Conservation (phyloP, 2,329 filamentous ascomycete species). For the Calonectria henricotiae region DNA sequence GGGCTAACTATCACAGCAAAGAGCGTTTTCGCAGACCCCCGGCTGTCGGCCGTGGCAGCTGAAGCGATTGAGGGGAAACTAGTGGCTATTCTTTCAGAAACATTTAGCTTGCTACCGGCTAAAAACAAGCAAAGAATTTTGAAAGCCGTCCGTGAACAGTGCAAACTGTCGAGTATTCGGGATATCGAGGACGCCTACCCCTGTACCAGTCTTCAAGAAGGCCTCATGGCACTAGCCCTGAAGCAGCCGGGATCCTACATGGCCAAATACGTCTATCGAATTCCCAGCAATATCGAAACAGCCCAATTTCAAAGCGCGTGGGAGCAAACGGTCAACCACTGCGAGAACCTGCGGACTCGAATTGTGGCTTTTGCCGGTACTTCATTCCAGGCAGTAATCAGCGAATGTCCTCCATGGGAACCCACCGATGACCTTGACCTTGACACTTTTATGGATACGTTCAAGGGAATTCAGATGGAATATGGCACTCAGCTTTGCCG, state of each 20-base stretch:
- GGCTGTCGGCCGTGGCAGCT: constrained; percentile 3
- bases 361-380: constrained; percentile 22
- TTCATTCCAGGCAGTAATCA: neutral
- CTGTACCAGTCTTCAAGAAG: constrained; percentile 67
- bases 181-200: constrained; percentile 66
- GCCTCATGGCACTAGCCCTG: constrained; percentile 64
- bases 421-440: neutral
- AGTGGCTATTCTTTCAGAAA: neutral
- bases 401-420: constrained; percentile 8
- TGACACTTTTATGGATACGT: neutral
- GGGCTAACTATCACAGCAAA: constrained; percentile 26
- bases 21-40: constrained; percentile 32
- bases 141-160: neutral
- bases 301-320: constrained; percentile 26
- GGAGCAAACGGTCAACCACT: constrained; percentile 24
- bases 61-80: neutral
- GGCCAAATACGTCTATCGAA: constrained; percentile 27
- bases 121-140: neutral
- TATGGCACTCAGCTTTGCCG: constrained; percentile 33
- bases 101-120: neutral
- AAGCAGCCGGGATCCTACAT: constrained; percentile 36
- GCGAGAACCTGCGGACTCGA: constrained; percentile 32
- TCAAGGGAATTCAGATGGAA: constrained; percentile 29
- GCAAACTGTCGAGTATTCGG: neutral
- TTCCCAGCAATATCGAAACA: neutral